Evolutionary conservation across 2,329 filamentous ascomycete species (phyloP).

Genomic region (Neofusicoccum umdonicola): DNA sequence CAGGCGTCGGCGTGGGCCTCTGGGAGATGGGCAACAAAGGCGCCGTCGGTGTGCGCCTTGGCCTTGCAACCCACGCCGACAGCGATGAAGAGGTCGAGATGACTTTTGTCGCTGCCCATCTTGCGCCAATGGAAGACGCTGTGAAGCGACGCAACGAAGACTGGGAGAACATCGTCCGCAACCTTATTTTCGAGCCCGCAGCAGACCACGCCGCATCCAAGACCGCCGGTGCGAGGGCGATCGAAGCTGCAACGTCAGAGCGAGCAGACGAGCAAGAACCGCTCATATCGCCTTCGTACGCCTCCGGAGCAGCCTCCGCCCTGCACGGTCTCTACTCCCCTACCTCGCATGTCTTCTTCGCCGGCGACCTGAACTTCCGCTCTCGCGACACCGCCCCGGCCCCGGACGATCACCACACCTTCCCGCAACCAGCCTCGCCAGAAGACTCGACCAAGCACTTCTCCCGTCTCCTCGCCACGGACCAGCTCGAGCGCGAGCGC

Average conservation of each 20-base stretch:
- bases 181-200: constrained; percentile 64
- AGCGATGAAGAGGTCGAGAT: constrained; percentile 56
- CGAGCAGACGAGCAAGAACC: constrained; percentile 25
- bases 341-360: constrained; percentile 75
- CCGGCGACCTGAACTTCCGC: constrained; percentile 93
- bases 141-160: constrained; percentile 76
- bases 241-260: neutral
- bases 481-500: constrained; percentile 77
- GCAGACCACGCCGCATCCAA: constrained; percentile 1
- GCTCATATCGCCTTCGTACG: constrained; percentile 26
- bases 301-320: constrained; percentile 32
- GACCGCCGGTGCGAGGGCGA: neutral
- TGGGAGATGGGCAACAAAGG: constrained; percentile 95
- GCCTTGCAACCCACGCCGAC: constrained; percentile 44
- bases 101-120: constrained; percentile 84
- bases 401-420: constrained; percentile 50
- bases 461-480: constrained; percentile 64
- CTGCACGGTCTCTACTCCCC: constrained; percentile 70
- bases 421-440: constrained; percentile 60
- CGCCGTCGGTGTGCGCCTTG: constrained; percentile 74
- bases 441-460: constrained; percentile 60
- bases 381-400: constrained; percentile 67
- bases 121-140: constrained; percentile 83
- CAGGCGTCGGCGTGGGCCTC: constrained; percentile 78
- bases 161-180: constrained; percentile 80